A percentile compares a stretch with the other conserved stretches of the same genome.
Evolutionary conservation across 2,329 filamentous ascomycete genomes (phyloP).

Genomic region (Neofusicoccum umdonicola): DNA sequence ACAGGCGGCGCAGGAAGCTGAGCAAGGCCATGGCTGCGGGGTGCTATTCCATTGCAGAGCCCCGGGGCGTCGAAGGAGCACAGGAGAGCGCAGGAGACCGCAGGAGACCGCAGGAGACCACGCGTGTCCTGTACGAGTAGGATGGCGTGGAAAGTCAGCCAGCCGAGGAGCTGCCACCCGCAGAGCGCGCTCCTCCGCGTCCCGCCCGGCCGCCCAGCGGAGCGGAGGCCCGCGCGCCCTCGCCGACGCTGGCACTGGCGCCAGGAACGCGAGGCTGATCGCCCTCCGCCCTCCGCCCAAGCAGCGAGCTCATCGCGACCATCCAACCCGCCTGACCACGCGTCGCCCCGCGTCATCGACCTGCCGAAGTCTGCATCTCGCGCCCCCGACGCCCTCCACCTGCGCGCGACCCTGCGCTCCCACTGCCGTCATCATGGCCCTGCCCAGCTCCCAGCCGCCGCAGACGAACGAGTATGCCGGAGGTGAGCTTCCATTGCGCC

Average conservation of each 20-base stretch:
- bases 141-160: not conserved
- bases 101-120: not conserved
- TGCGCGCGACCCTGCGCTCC: not conserved
- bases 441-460: conserved; percentile 38
- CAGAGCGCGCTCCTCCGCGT: not conserved
- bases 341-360: not conserved
- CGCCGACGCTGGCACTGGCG: not conserved
- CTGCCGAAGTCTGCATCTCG: not conserved
- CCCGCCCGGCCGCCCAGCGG: not conserved
- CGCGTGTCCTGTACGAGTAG: not conserved
- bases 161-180: not conserved
- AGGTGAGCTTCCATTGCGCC: conserved; percentile 29
- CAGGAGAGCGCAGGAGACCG: not conserved
- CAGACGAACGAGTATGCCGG: conserved; percentile 45
- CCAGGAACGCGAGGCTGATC: conserved; percentile 7
- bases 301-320: conserved; percentile 5
- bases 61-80: not conserved
- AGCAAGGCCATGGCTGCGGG: conserved; percentile 42
- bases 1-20: conserved; percentile 53
- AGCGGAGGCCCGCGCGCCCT: conserved; percentile 4
- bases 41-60: conserved; percentile 4
- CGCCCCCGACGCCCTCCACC: not conserved
- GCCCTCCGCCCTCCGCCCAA: not conserved
- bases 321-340: not conserved
- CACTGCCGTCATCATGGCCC: conserved; percentile 34